These are phyloP conservation scores for Populus davidiana DNA, from an alignment of 345 rosid genomes.

Conservation along the genomic window DNA sequence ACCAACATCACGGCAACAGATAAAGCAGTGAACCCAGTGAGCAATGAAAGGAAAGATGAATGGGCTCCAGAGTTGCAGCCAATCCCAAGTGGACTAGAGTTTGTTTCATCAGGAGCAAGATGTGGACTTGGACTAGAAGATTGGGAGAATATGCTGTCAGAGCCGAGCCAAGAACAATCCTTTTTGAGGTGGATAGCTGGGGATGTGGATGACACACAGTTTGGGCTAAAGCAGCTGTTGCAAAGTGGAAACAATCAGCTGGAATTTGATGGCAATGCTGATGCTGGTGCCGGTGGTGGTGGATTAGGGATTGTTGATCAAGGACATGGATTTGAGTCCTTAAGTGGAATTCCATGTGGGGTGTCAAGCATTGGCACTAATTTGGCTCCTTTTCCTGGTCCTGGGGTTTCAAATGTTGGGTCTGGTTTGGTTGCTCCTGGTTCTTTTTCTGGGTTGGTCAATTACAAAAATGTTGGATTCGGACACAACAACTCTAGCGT, in stretches of 20 bases:
- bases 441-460: slow-evolving; percentile 25
- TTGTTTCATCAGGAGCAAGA: slow-evolving; percentile 34
- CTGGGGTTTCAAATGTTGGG: slow-evolving; percentile 27
- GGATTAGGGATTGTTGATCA: slow-evolving; percentile 41
- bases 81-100: slow-evolving; percentile 31
- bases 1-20: slow-evolving; percentile 18
- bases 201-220: slow-evolving; percentile 43
- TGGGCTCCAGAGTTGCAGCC: slow-evolving; percentile 46
- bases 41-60: slow-evolving; percentile 37
- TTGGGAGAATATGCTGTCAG: slow-evolving; percentile 52
- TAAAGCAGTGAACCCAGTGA: slow-evolving; percentile 8
- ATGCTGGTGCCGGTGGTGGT: not conserved
- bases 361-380: slow-evolving; percentile 24
- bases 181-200: slow-evolving; percentile 47
- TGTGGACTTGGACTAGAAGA: slow-evolving; percentile 48
- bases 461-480: slow-evolving; percentile 23
- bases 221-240: slow-evolving; percentile 36
- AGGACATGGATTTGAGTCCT: slow-evolving; percentile 27
- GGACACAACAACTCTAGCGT: slow-evolving; percentile 14
- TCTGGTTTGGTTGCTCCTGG: slow-evolving; percentile 21
- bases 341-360: slow-evolving; percentile 19
- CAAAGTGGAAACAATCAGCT: slow-evolving; percentile 31
- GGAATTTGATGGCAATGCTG: slow-evolving; percentile 39
- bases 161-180: slow-evolving; percentile 45
- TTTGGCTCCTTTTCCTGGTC: slow-evolving; percentile 28